phyloP scores from a whole-genome alignment of 2,329 filamentous ascomycete genomes.

The Graphiopsis chlorocephala region DNA sequence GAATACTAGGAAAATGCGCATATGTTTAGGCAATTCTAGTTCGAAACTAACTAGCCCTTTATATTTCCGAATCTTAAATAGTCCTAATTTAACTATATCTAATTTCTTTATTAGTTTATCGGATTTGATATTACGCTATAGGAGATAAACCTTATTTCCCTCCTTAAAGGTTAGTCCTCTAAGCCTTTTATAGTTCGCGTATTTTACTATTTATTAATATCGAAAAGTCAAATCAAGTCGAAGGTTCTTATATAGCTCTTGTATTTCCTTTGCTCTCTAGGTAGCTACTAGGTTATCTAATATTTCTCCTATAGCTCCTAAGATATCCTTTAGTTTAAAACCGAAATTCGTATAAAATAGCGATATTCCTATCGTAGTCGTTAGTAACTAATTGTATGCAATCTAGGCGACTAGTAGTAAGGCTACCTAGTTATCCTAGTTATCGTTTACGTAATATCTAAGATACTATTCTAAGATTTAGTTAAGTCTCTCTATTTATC shows the following conservation, averaged over 20 bases:
- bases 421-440: neutral
- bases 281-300: neutral
- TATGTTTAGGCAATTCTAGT: neutral
- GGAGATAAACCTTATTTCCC: neutral
- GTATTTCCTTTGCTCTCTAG: neutral
- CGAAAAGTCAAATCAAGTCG: neutral
- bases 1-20: neutral
- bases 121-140: neutral
- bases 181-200: neutral
- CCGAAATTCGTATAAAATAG: neutral
- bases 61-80: neutral
- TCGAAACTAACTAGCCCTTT: neutral
- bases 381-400: neutral
- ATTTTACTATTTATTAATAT: neutral
- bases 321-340: neutral
- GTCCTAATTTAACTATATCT: neutral
- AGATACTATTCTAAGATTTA: neutral
- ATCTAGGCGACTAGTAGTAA: neutral
- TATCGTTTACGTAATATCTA: neutral
- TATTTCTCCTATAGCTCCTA: neutral
- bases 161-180: neutral
- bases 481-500: neutral
- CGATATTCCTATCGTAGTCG: neutral
- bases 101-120: neutral
- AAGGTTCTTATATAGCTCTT: neutral